Evolutionary conservation across 257 asterid species (phyloP), one percentile per base, ranked within the genome.

Genomic region (Echites panduratus): DNA sequence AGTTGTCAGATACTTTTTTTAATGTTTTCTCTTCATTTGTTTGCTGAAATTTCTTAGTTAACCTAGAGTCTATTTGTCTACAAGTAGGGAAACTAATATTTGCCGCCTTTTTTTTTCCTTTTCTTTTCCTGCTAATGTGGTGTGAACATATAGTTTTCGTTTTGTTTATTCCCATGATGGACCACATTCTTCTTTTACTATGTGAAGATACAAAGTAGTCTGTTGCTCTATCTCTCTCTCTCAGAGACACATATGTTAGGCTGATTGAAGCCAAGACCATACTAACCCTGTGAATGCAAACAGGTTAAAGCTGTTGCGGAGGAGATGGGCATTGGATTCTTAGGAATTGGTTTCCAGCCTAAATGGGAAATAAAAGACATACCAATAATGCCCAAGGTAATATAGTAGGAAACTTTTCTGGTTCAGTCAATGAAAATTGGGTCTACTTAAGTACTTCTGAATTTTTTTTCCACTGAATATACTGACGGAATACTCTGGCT

Each of bases 371-470:
- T 92, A 64, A 92, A 90, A 84, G 98, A 88, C 38, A 94, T 94
- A 81, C 99, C 99, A 32, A 67, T 94, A 75, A 94, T 94, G 99
- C 99, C 99, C n/a, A 94, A 94, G 98, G 97, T 94, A 87, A 73
- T 53, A 19, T 76, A 56, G 38, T 27, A 32, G 49, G 62, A 66
- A 11, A 40, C 38, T 63, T 22, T 49, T 0, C 14, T 53, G 47
- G 40, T 38, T 12, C 13, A 26, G 59, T 53, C 24, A 2, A 20
- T 9, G 27, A 53, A 53, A 11, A 53, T 6, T 0, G 6, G 58
- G 58, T 52, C 58, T 53, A 53, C 27, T 27, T 20, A 20, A 53
- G 27, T 45, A 45, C 9, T 45, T 45, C 9, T 2, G 12, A 7
- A 53, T 20, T 53, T 70, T 32, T 72, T 63, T 47, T 63, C 35